Evolutionary conservation across 208 protist species (phyloP).

Genomic region (Acanthamoeba sp.): DNA sequence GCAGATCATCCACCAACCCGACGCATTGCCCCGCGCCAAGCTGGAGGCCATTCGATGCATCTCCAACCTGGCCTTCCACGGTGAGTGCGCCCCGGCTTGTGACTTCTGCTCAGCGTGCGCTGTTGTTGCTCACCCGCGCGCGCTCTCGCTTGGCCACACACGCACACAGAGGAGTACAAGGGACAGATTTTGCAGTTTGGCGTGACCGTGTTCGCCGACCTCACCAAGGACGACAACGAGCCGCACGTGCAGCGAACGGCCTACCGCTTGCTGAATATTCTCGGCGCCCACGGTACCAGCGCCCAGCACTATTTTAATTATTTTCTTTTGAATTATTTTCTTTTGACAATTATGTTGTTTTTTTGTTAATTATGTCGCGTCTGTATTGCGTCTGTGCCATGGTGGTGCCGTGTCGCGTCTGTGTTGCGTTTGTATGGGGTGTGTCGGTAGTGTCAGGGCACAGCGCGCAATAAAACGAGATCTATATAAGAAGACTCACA

Average conservation of each 20-base stretch:
- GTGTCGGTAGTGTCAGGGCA: too few species aligned
- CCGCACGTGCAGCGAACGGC: conserved; percentile 35
- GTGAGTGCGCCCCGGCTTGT: neutral
- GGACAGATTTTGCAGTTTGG: conserved; percentile 24
- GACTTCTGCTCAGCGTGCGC: too few species aligned
- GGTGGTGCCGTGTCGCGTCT: too few species aligned
- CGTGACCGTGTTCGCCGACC: neutral
- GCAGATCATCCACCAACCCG: neutral
- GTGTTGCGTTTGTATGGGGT: too few species aligned
- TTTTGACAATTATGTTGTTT: neutral
- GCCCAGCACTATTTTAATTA: neutral
- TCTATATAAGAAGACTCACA: too few species aligned
- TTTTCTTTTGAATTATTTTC: neutral
- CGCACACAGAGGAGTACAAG: conserved; percentile 32
- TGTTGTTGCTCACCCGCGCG: neutral
- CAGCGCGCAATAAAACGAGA: too few species aligned
- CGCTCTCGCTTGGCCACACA: too few species aligned
- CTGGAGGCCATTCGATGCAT: conserved; percentile 46
- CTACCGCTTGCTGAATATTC: conserved; percentile 42
- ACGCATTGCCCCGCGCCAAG: neutral
- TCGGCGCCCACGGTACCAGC: conserved; percentile 22
- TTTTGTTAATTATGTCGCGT: too few species aligned
- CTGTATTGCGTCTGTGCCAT: too few species aligned
- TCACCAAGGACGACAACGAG: conserved; percentile 5
- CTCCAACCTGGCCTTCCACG: conserved; percentile 48